These are phyloP conservation scores for Schizophyllum amplum DNA, from an alignment of 1,284 basidiomycete species.

Conservation along the genomic window DNA sequence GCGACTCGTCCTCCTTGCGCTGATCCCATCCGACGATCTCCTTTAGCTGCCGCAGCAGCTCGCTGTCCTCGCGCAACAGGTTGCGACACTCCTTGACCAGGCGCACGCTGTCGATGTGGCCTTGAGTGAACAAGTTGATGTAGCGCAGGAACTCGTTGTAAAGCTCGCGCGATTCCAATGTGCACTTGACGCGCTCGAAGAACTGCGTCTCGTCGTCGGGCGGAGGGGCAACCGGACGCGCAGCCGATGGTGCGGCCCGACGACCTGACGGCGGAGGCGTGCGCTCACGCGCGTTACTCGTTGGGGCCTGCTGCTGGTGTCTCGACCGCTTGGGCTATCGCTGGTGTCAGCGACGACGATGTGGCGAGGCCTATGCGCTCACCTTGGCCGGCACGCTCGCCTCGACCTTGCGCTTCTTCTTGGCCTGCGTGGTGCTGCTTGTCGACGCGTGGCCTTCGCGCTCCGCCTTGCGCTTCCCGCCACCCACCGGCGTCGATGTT, in stretches of 20 bases:
- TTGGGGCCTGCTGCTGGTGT: constrained; percentile 9
- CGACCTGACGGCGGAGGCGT: background rate
- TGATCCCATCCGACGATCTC: constrained; percentile 90
- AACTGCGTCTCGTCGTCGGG: constrained; percentile 75
- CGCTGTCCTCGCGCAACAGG: constrained; percentile 56
- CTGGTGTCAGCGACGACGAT: background rate
- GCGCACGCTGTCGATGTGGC: constrained; percentile 82
- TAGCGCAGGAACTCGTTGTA: constrained; percentile 97
- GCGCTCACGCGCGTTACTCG: constrained; percentile 14
- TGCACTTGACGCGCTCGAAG: constrained; percentile 89
- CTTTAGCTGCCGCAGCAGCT: constrained; percentile 81
- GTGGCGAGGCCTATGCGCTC: background rate
- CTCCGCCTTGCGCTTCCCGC: background rate
- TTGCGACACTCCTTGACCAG: constrained; percentile 64
- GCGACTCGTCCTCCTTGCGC: constrained; percentile 49
- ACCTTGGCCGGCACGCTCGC: background rate
- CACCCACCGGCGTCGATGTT: background rate
- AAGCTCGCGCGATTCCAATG: constrained; percentile 80
- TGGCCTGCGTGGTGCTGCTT: background rate
- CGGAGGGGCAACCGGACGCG: constrained; percentile 21
- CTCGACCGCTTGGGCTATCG: constrained; percentile 1
- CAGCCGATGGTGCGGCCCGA: constrained; percentile 22
- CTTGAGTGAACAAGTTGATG: constrained; percentile 92
- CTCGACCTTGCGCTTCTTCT: background rate
- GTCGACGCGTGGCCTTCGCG: too few species aligned